Conservation (phyloP, 768 basidiomycete genomes). For the Lentinula detonsa region DNA sequence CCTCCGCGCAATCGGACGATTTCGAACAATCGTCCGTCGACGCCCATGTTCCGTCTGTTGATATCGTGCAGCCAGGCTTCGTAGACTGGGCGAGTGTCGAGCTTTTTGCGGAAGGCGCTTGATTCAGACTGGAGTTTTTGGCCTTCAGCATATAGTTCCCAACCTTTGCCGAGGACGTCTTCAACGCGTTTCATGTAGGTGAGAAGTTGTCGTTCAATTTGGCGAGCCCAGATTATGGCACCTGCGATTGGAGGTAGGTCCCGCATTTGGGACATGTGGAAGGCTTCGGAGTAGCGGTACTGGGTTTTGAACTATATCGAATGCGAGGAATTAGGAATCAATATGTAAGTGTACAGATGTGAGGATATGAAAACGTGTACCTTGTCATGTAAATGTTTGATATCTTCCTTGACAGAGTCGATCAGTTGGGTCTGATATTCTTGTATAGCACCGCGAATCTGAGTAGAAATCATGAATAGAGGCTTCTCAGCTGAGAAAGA, state of each 20-base stretch:
- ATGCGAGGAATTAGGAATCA: neutral
- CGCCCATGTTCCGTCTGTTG: slow-evolving; percentile 86
- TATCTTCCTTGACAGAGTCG: slow-evolving; percentile 98
- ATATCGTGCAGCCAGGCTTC: slow-evolving; percentile 98
- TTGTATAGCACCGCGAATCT: slow-evolving; percentile 98
- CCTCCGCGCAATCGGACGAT: slow-evolving; percentile 68
- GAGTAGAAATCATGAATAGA: neutral
- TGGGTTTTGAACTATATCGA: slow-evolving; percentile 80
- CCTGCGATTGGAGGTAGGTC: slow-evolving; percentile 98
- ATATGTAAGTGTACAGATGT: neutral
- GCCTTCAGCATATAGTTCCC: slow-evolving; percentile 99
- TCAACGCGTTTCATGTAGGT: slow-evolving; percentile 99
- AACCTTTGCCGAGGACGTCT: slow-evolving; percentile 95
- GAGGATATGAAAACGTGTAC: slow-evolving; percentile 23
- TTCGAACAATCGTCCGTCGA: slow-evolving; percentile 89
- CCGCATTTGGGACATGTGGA: slow-evolving; percentile 98
- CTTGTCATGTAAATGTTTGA: slow-evolving; percentile 92
- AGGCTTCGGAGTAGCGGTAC: slow-evolving; percentile 93
- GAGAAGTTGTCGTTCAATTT: slow-evolving; percentile 93
- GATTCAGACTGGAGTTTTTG: slow-evolving; percentile 94
- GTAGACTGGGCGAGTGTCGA: slow-evolving; percentile 90
- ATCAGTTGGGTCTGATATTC: slow-evolving; percentile 99
- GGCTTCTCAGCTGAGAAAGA: neutral
- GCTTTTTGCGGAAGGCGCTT: slow-evolving; percentile 88
- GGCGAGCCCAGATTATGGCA: slow-evolving; percentile 98